Percentiles rank a stretch among this genome's conserved stretches.
phyloP scores from a whole-genome alignment of 352 stramenopile species.

The Globisporangium iwayamae region DNA sequence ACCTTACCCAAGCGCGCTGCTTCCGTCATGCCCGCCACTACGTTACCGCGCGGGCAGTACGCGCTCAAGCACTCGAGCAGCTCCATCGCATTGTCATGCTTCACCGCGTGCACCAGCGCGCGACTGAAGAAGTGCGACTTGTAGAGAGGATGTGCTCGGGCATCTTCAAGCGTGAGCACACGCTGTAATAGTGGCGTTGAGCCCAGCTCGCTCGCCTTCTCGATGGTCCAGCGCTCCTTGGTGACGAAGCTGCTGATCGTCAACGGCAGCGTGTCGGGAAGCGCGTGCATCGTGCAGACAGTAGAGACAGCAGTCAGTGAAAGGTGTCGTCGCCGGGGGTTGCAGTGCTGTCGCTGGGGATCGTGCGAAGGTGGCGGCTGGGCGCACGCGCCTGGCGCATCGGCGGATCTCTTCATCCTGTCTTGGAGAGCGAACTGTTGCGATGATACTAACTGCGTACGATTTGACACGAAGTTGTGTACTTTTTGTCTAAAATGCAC shows the following conservation, averaged over 20 bases:
- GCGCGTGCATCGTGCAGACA: not conserved
- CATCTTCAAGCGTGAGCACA: not conserved
- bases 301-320: not conserved
- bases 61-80: slow-evolving; percentile 1
- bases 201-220: not conserved
- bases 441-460: too few relatives aligned
- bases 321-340: too few relatives aligned
- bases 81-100: not conserved
- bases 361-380: too few relatives aligned
- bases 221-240: not conserved
- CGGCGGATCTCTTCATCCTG: too few relatives aligned
- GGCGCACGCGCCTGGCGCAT: too few relatives aligned
- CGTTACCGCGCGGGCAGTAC: not conserved
- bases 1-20: not conserved
- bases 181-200: not conserved
- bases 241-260: not conserved
- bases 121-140: not conserved
- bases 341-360: too few relatives aligned
- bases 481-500: too few relatives aligned
- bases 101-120: not conserved
- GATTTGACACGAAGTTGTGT: too few relatives aligned
- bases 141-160: not conserved
- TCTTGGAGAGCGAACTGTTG: too few relatives aligned
- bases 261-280: not conserved
- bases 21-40: not conserved